Conservation (phyloP, 1,284 basidiomycete species). For the Chondrostereum purpureum region DNA sequence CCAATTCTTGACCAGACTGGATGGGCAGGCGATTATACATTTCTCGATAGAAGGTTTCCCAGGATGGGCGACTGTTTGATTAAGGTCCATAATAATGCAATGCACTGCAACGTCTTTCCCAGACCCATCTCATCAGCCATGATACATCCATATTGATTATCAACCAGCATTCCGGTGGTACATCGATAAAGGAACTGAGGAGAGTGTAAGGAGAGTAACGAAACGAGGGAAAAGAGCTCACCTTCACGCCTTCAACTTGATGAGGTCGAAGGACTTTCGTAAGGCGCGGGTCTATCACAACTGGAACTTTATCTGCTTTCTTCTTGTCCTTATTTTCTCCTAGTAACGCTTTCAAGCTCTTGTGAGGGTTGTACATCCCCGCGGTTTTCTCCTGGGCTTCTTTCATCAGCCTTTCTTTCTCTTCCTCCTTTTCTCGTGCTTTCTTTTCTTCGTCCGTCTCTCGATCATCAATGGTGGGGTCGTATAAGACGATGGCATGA, state of each 20-base stretch:
- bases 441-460: slow-evolving; percentile 81
- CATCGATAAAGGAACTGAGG: slow-evolving; percentile 89
- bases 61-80: slow-evolving; percentile 92
- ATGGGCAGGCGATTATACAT: slow-evolving; percentile 96
- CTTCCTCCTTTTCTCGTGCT: slow-evolving; percentile 65
- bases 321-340: slow-evolving; percentile 72
- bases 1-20: slow-evolving; percentile 97
- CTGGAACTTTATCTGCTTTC: slow-evolving; percentile 78
- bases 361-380: slow-evolving; percentile 85
- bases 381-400: slow-evolving; percentile 28
- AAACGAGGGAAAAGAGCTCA: slow-evolving; percentile 26
- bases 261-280: slow-evolving; percentile 90
- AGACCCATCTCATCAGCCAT: slow-evolving; percentile 99
- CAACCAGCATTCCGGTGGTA: slow-evolving; percentile 87
- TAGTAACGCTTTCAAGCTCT: slow-evolving; percentile 80
- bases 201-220: slow-evolving; percentile 12
- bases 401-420: slow-evolving; percentile 48
- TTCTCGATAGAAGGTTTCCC: slow-evolving; percentile 91
- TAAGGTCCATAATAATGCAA: slow-evolving; percentile 94
- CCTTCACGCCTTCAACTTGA: slow-evolving; percentile 98
- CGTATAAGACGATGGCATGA: slow-evolving; percentile 95
- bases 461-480: slow-evolving; percentile 90
- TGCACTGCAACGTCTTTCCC: slow-evolving; percentile 95
- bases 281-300: slow-evolving; percentile 91
- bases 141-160: slow-evolving; percentile 94